Percentiles rank a stretch among this genome's conserved stretches.
These are phyloP conservation scores for Aspergillus ibericus DNA, from an alignment of 2,329 filamentous ascomycete species.

Conservation along the genomic window DNA sequence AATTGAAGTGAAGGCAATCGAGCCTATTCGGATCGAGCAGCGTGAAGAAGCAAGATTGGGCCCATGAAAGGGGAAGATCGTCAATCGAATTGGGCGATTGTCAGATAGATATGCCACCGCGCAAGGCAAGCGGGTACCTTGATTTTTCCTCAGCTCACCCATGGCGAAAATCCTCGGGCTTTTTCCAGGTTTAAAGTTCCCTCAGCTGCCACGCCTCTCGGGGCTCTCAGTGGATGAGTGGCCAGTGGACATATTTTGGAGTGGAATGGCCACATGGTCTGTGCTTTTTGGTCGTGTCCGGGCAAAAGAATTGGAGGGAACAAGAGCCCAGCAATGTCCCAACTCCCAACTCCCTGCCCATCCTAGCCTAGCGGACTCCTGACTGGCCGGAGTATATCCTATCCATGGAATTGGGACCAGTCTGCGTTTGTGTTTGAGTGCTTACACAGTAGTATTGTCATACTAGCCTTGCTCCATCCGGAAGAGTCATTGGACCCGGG, in stretches of 20 bases:
- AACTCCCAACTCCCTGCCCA: background rate
- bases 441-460: background rate
- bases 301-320: background rate
- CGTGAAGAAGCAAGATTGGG: conserved; percentile 6
- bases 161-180: conserved; percentile 16
- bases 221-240: background rate
- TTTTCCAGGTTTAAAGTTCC: conserved; percentile 16
- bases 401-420: background rate
- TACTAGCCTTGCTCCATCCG: no score
- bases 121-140: conserved; percentile 15
- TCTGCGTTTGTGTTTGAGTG: background rate
- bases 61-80: conserved; percentile 19
- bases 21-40: conserved; percentile 8
- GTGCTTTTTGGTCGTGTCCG: conserved; percentile 1
- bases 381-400: background rate
- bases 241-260: conserved; percentile 3
- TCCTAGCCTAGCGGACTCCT: background rate
- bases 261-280: conserved; percentile 12
- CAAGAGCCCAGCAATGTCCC: conserved; percentile 2
- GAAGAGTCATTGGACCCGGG: background rate
- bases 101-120: conserved; percentile 16
- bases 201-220: conserved; percentile 8
- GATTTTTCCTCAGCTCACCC: conserved; percentile 12
- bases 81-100: conserved; percentile 10
- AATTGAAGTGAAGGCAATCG: background rate